A percentile compares a stretch with the other conserved stretches of the same genome.
These are phyloP conservation scores for Phyllosticta ampelicida DNA, from an alignment of 2,329 filamentous ascomycete species.

Conservation along the genomic window DNA sequence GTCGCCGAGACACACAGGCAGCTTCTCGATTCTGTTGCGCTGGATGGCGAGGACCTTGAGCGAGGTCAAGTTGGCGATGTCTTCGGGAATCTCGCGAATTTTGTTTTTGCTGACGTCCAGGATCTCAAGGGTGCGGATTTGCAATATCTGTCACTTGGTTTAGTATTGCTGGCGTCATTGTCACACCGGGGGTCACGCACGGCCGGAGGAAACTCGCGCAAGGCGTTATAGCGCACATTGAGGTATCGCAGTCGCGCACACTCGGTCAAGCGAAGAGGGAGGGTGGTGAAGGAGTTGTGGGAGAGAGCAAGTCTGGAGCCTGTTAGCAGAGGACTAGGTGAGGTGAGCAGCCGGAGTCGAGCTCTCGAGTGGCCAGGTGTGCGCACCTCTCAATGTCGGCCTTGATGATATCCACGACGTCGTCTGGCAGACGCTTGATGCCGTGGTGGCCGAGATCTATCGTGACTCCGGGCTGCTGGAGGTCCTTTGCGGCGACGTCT, in stretches of 20 bases:
- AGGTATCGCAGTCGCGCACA: constrained; percentile 70
- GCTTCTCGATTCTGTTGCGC: constrained; percentile 73
- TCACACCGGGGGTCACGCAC: constrained; percentile 34
- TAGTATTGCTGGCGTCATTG: constrained; percentile 15
- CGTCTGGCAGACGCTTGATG: constrained; percentile 60
- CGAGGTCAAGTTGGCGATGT: constrained; percentile 70
- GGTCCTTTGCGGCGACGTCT: constrained; percentile 44
- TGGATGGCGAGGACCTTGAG: constrained; percentile 82
- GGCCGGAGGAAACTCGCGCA: constrained; percentile 54
- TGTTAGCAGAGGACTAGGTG: not conserved
- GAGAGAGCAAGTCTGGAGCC: constrained; percentile 59
- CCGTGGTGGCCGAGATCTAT: constrained; percentile 68
- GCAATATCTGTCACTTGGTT: constrained; percentile 55
- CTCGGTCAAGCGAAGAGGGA: constrained; percentile 61
- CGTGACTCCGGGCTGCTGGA: constrained; percentile 57
- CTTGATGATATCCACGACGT: constrained; percentile 65
- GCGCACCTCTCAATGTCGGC: constrained; percentile 58
- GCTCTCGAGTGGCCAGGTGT: not conserved
- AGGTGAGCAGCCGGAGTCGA: not conserved
- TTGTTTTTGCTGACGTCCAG: constrained; percentile 86
- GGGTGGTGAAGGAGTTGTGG: constrained; percentile 63
- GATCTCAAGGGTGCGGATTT: constrained; percentile 79
- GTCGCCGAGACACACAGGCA: constrained; percentile 75
- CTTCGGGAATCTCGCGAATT: constrained; percentile 63
- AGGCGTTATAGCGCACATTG: constrained; percentile 67